Percentiles rank a stretch among this genome's conserved stretches.
These are phyloP conservation scores for Teratosphaeria nubilosa DNA, from an alignment of 2,329 filamentous ascomycete species.

Conservation along the genomic window DNA sequence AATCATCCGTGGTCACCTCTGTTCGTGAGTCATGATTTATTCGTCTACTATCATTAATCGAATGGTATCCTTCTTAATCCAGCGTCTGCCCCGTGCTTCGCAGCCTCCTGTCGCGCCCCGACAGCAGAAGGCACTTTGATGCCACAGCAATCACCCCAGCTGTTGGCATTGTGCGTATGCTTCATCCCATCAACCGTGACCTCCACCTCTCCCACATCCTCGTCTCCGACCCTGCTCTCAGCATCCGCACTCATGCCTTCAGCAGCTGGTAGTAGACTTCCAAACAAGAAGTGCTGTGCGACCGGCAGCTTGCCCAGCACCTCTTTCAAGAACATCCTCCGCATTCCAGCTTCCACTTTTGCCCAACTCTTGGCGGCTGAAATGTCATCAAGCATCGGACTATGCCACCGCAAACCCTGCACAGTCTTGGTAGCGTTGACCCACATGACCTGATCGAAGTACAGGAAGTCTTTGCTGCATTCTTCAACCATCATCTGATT, in stretches of 20 bases:
- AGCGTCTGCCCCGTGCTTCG: slow-evolving; percentile 57
- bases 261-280: slow-evolving; percentile 67
- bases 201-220: slow-evolving; percentile 46
- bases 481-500: slow-evolving; percentile 81
- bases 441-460: slow-evolving; percentile 84
- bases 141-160: slow-evolving; percentile 94
- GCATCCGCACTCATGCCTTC: slow-evolving; percentile 67
- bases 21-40: not conserved
- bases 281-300: slow-evolving; percentile 98
- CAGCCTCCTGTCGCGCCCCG: slow-evolving; percentile 80
- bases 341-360: slow-evolving; percentile 92
- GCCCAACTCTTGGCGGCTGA: slow-evolving; percentile 78
- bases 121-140: slow-evolving; percentile 94
- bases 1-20: not conserved
- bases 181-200: slow-evolving; percentile 56
- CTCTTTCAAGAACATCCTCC: slow-evolving; percentile 90
- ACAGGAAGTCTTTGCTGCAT: slow-evolving; percentile 71
- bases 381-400: slow-evolving; percentile 97
- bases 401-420: slow-evolving; percentile 89
- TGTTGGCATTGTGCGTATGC: slow-evolving; percentile 46
- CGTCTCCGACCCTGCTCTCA: slow-evolving; percentile 41
- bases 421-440: slow-evolving; percentile 96
- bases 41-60: slow-evolving; percentile 45
- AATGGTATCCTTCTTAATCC: slow-evolving; percentile 68
- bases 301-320: slow-evolving; percentile 89